Evolutionary conservation across 2,329 filamentous ascomycete genomes (phyloP).

Genomic region (Scedosporium minutisporum): DNA sequence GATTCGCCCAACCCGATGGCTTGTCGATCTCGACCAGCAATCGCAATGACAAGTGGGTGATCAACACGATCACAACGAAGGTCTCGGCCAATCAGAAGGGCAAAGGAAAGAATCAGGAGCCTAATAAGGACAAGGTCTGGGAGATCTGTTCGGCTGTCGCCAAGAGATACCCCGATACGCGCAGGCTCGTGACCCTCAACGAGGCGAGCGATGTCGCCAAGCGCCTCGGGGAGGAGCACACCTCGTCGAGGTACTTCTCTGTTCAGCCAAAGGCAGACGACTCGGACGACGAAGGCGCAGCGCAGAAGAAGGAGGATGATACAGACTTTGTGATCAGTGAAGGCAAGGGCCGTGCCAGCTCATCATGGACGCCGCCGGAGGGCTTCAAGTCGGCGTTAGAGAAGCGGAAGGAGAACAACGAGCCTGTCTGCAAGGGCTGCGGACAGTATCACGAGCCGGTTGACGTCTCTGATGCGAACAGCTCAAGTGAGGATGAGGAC

Average conservation of each 20-base stretch:
- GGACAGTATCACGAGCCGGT: neutral
- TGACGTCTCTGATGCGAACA: neutral
- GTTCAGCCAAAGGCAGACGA: constrained; percentile 18
- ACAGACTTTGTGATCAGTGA: constrained; percentile 19
- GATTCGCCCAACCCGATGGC: constrained; percentile 18
- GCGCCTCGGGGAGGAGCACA: constrained; percentile 41
- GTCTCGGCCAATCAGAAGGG: neutral
- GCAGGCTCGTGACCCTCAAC: constrained; percentile 42
- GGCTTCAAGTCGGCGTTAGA: constrained; percentile 13
- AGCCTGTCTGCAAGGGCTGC: neutral
- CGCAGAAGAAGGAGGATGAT: constrained; percentile 13
- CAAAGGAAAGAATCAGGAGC: neutral
- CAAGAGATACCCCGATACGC: constrained; percentile 23
- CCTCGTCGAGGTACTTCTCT: constrained; percentile 25
- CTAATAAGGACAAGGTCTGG: constrained; percentile 3
- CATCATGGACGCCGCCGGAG: constrained; percentile 5
- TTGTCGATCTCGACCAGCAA: neutral
- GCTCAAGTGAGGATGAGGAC: neutral
- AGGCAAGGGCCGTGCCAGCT: constrained; percentile 9
- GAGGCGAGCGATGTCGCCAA: constrained; percentile 51
- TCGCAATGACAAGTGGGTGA: neutral
- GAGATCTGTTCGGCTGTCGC: constrained; percentile 7
- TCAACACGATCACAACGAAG: neutral
- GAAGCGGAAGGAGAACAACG: constrained; percentile 9
- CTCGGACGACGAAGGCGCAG: constrained; percentile 15